Percentiles rank a stretch among this genome's conserved stretches.
Conservation (phyloP, 2,329 filamentous ascomycete species). For the Microsporum canis region DNA sequence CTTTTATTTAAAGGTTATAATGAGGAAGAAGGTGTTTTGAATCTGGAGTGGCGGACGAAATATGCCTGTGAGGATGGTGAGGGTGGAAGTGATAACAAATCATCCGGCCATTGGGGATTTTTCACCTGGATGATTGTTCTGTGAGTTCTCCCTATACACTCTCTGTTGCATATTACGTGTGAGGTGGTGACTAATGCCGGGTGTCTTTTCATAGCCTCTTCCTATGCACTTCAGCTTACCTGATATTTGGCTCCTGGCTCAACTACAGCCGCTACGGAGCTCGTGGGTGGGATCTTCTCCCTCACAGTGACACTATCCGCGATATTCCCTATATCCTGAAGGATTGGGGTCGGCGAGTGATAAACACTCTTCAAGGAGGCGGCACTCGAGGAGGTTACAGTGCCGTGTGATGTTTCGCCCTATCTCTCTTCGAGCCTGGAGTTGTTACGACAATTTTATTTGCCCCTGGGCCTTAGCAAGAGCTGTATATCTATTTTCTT, state of each 20-base stretch:
- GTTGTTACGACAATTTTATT: not conserved
- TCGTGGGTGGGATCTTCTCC: slow-evolving; percentile 85
- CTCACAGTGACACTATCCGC: slow-evolving; percentile 82
- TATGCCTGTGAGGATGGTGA: slow-evolving; percentile 56
- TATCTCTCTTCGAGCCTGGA: not conserved
- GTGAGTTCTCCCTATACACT: slow-evolving; percentile 43
- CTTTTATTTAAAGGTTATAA: slow-evolving; percentile 67
- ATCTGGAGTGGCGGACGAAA: slow-evolving; percentile 76
- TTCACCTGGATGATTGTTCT: slow-evolving; percentile 96
- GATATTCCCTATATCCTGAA: slow-evolving; percentile 87
- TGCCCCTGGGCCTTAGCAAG: not conserved
- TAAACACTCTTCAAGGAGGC: slow-evolving; percentile 73
- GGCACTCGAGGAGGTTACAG: slow-evolving; percentile 86
- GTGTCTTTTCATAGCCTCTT: slow-evolving; percentile 53
- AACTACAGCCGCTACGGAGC: slow-evolving; percentile 97
- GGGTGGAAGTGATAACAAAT: slow-evolving; percentile 27
- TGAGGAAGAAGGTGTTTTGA: slow-evolving; percentile 53
- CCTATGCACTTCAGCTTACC: slow-evolving; percentile 72
- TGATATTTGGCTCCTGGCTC: slow-evolving; percentile 97
- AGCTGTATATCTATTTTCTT: not conserved
- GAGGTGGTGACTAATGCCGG: not conserved
- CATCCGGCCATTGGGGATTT: slow-evolving; percentile 67
- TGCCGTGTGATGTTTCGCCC: slow-evolving; percentile 54
- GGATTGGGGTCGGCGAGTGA: slow-evolving; percentile 69
- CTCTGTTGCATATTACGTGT: not conserved